Evolutionary conservation across 2,329 filamentous ascomycete genomes (phyloP).

Genomic region (Akanthomyces dipterigenus): DNA sequence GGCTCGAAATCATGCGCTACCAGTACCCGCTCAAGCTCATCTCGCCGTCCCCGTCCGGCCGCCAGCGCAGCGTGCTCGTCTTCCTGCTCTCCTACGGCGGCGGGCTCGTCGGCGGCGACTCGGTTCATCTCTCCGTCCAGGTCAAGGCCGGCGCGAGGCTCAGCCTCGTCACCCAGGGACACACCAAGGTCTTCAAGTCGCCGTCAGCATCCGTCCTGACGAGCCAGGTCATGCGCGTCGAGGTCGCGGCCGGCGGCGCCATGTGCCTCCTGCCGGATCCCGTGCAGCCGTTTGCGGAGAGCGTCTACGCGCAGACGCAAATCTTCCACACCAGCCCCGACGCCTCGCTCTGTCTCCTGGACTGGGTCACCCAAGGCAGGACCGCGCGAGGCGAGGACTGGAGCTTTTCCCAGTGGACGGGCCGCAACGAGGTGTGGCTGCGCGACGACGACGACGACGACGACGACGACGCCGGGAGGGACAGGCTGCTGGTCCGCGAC

Average conservation of each 20-base stretch:
- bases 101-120: constrained; percentile 82
- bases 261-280: constrained; percentile 79
- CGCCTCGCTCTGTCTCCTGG: constrained; percentile 70
- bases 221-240: constrained; percentile 48
- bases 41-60: constrained; percentile 61
- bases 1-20: constrained; percentile 70
- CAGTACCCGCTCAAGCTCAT: constrained; percentile 95
- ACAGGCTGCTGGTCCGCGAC: constrained; percentile 73
- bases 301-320: constrained; percentile 79
- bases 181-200: constrained; percentile 94
- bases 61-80: constrained; percentile 65
- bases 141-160: constrained; percentile 61
- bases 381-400: constrained; percentile 82
- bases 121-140: constrained; percentile 64
- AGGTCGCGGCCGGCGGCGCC: constrained; percentile 43
- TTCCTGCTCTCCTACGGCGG: constrained; percentile 94
- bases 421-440: constrained; percentile 81
- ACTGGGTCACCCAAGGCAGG: constrained; percentile 91
- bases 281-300: constrained; percentile 81
- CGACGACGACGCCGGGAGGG: constrained; percentile 29
- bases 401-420: constrained; percentile 72
- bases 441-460: too few species aligned
- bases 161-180: constrained; percentile 64
- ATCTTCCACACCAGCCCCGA: constrained; percentile 56
- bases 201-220: constrained; percentile 48